Evolutionary conservation across 805 yeast genomes (phyloP), one percentile per base, ranked within the genome.

Genomic region (Yarrowia deformans): DNA sequence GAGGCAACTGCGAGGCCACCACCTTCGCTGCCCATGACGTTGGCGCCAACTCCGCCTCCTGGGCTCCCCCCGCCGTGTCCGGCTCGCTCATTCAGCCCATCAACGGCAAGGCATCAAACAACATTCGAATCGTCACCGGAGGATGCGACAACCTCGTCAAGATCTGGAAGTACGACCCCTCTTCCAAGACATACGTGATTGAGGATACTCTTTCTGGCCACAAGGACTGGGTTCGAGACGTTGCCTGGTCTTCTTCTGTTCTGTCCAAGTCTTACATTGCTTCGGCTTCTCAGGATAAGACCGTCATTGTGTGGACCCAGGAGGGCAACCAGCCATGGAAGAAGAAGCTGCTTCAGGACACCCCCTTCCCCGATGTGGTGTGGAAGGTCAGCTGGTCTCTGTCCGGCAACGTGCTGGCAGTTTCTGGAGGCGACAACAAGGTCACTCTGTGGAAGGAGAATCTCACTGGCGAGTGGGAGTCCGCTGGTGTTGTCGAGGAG

Each of bases 301-400:
- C 96, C 0, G 98, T 96, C 66, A 83, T 93, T 71, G 90, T 95
- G 77, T 95, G 99, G 99, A 88, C 97, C 9, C 94, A 92, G 79
- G 93, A 89, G 72, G 84, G 81, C 66, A 78, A 78, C 69, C 84
- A 84, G 34, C 83, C 84, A 72, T 95, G 99, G 99, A 88, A 89
- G 77, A 90, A 90, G 77, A 89, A 88, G 75, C 81, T 85, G 48
- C 84, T 95, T 76, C 87, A 88, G 63, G 84, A 85, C 19, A 97
- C 91, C 48, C 89, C 87, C 77, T 95, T 95, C 84, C 95, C 97
- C 16, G 99, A 95, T 78, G 98, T 93, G 35, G 91, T 96, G 74
- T 95, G 99, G 99, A 88, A 98, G 79, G 97, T 97, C 61, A 89
- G 96, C 73, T 95, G 99, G 99, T 92, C 98, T 13, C 83, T 93